Evolutionary conservation across 2,329 filamentous ascomycete genomes (phyloP), one percentile per base, ranked within the genome.

Genomic region (Calonectria crousiana): DNA sequence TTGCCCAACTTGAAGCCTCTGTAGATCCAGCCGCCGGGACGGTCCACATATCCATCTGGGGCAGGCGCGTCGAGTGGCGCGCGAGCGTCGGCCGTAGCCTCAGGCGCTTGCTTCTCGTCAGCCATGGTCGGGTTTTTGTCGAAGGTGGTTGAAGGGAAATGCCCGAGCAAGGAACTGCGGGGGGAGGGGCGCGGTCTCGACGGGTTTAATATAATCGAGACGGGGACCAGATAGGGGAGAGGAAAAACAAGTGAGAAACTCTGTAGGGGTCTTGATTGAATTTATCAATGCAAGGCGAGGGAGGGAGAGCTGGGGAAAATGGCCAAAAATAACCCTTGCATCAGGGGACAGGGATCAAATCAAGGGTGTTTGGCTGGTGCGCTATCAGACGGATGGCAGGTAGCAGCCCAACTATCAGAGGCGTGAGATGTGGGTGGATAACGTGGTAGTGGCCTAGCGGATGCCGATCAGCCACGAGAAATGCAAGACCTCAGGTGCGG

Each of bases 1-100:
- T 87, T 85, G 23, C 89, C 88, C 71, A 95, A 73, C 71, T 87
- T 89, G 80, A 91, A 81, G 64, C 88, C 87, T 81, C 90, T 92
- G 88, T 95, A 95, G 85, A 92, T 93, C 93, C 93, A 95, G 76
- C 90, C 89, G 4, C 77, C 52, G 2, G 90, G 89, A 36, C 87
- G 88, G 73, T 73, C 71, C 64, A 68, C 66, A 20, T 71, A 67
- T 20, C 60, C 68, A 41, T 76, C 71, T 14, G 60, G 26, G n/a
- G 56, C 6, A 56, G 70, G 58, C 44, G 74, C 62, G 47, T 81
- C 78, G 47, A 78, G 71, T 16, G 68, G 74, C 36, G 72, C 74
- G 32, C 78, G 75, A 67, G 62, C 58, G 51, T 77, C 71, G 18
- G 67, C 56, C 2, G 78, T 47, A 52, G 77, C 51, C 32, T 75